Evolutionary conservation across 2,329 filamentous ascomycete genomes (phyloP).

Genomic region (Diaporthe citri): DNA sequence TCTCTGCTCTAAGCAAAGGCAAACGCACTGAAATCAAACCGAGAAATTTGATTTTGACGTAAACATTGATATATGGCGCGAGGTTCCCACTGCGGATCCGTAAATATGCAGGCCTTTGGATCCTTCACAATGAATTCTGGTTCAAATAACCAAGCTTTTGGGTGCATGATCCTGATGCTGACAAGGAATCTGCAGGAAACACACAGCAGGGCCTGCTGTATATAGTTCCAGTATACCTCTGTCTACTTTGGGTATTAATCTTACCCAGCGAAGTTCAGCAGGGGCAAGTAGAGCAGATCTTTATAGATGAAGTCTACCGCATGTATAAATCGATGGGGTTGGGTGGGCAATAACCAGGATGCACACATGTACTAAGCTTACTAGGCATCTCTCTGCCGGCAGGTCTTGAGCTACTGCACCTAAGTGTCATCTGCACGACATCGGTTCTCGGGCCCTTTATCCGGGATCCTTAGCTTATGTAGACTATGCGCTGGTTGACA

Average conservation of each 20-base stretch:
- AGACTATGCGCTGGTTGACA: neutral
- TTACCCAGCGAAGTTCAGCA: neutral
- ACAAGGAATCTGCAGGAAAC: neutral
- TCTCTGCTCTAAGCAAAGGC: neutral
- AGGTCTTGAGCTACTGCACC: neutral
- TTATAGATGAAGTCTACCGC: neutral
- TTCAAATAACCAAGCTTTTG: neutral
- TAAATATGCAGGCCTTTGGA: neutral
- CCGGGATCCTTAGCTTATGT: neutral
- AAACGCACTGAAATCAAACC: too few species aligned
- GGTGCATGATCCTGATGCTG: neutral
- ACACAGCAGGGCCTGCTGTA: neutral
- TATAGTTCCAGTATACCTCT: neutral
- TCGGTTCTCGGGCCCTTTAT: neutral
- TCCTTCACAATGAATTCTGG: neutral
- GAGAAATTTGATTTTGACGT: neutral
- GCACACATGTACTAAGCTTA: neutral
- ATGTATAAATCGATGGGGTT: neutral
- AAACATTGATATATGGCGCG: neutral
- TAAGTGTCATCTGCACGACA: slow-evolving; percentile 22
- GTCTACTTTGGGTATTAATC: neutral
- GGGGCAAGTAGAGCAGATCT: neutral
- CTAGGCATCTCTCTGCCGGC: slow-evolving; percentile 1
- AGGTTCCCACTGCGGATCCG: neutral
- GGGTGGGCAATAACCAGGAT: neutral